Conservation (phyloP, 345 rosid species). For the Luvunga scandens region DNA sequence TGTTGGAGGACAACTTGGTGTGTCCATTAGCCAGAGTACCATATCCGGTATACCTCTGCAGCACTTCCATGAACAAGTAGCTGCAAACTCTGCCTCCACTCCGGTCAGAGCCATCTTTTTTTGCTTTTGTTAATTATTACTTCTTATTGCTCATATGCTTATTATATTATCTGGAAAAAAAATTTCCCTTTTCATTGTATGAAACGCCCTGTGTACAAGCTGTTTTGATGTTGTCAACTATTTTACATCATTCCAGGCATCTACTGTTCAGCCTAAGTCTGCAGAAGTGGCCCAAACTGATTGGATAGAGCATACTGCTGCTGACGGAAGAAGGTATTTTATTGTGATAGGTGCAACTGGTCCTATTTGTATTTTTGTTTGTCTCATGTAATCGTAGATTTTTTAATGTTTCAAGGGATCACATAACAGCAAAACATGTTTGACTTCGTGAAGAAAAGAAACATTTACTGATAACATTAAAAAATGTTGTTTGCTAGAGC, state of each 20-base stretch:
- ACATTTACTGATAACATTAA: neutral
- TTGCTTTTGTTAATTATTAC: neutral
- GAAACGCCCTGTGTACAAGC: neutral
- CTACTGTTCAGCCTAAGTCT: slow-evolving; percentile 38
- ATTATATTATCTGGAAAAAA: neutral
- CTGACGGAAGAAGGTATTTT: slow-evolving; percentile 77
- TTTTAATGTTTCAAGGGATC: neutral
- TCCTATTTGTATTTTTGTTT: neutral
- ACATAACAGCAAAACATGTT: neutral
- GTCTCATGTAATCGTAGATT: neutral
- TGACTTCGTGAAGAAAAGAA: neutral
- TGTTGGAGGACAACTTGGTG: slow-evolving; percentile 47
- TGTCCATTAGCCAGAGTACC: slow-evolving; percentile 42
- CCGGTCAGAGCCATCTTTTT: slow-evolving; percentile 33
- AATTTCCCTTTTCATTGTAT: neutral
- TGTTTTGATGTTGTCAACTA: slow-evolving; percentile 1
- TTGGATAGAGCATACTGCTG: slow-evolving; percentile 86
- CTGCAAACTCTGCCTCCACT: slow-evolving; percentile 30
- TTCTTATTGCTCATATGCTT: neutral
- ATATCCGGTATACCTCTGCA: slow-evolving; percentile 37
- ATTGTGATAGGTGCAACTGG: neutral
- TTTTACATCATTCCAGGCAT: slow-evolving; percentile 35
- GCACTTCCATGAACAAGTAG: slow-evolving; percentile 44
- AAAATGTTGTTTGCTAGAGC: neutral
- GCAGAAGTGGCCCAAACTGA: slow-evolving; percentile 45